Evolutionary conservation across 768 basidiomycete genomes (phyloP).

Genomic region (Xerocomus spinulosus): DNA sequence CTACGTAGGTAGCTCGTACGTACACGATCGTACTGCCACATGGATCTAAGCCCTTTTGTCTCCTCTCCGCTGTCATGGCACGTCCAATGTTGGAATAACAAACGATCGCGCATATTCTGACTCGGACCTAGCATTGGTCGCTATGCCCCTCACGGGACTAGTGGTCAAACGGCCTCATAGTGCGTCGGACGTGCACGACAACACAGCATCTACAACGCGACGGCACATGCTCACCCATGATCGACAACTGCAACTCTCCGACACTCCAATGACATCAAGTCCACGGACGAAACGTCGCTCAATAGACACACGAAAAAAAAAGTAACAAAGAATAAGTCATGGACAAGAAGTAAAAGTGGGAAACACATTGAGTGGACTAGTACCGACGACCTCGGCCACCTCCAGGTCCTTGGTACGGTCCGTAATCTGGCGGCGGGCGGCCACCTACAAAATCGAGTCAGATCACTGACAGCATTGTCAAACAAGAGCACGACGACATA

Average conservation of each 20-base stretch:
- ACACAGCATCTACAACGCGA: no score
- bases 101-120: no score
- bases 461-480: background rate
- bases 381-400: constrained; percentile 41
- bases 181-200: no score
- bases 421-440: constrained; percentile 81
- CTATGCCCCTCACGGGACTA: no score
- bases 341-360: constrained; percentile 8
- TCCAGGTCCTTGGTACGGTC: constrained; percentile 78
- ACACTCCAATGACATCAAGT: background rate
- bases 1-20: no score
- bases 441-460: constrained; percentile 39
- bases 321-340: constrained; percentile 12
- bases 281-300: background rate
- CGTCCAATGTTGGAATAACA: no score
- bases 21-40: no score
- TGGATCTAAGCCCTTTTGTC: no score
- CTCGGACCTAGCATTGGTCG: no score
- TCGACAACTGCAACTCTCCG: background rate
- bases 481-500: constrained; percentile 4
- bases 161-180: no score
- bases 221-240: no score
- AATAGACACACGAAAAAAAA: constrained; percentile 4
- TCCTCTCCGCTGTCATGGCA: no score
- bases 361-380: constrained; percentile 15